Evolutionary conservation across 208 protist species (phyloP).

Genomic region (Entamoeba histolytica): DNA sequence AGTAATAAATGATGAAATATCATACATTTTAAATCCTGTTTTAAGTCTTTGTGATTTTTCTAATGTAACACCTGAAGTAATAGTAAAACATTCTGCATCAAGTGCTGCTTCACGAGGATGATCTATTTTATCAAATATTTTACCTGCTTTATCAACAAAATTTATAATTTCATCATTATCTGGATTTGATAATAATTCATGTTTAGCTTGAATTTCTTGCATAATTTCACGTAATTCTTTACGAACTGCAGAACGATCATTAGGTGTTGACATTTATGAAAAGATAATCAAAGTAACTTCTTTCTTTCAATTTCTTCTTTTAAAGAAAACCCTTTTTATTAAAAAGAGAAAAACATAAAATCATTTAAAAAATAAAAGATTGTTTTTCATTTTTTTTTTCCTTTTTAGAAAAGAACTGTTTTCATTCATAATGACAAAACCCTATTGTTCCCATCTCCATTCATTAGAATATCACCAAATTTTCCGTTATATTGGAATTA

Average conservation of each 20-base stretch:
- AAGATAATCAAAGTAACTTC: background rate
- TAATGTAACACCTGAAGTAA: background rate
- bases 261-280: background rate
- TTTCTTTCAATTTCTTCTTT: background rate
- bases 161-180: background rate
- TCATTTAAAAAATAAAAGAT: no score
- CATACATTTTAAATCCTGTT: background rate
- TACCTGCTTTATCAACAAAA: background rate
- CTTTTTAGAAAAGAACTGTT: no score
- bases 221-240: background rate
- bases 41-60: background rate
- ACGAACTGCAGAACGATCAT: background rate
- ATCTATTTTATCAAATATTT: background rate
- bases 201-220: background rate
- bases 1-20: background rate
- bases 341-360: background rate
- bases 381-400: no score
- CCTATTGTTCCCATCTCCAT: background rate
- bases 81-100: background rate
- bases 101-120: background rate
- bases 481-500: background rate
- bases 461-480: no score
- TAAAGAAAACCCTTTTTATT: background rate
- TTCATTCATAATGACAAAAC: background rate
- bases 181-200: background rate